Base-by-base conservation (phyloP, 805 yeast genomes). In the Vanderwaltozyma tropicalis region DNA sequence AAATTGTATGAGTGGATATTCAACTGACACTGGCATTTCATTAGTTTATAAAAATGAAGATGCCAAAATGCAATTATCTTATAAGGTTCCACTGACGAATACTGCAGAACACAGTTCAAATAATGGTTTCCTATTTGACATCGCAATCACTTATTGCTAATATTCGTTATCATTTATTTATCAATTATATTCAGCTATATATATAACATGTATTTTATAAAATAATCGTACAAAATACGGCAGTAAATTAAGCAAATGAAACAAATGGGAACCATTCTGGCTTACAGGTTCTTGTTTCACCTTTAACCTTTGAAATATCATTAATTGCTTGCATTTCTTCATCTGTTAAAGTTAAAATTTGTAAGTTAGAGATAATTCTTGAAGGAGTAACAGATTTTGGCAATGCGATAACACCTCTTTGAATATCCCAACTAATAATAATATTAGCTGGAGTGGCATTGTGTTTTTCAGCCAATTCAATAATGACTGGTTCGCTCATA, bases 401-500 rank as follows among this genome's bases (percentile, higher is more conserved):
- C 38, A 72, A 55, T 14, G 73, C 74, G 27, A 74, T 71, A 22
- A 71, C 62, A 22, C 71, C 76, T 59, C 81, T 72, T 48, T 66
- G 60, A 17, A 72, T 57, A 24, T 72, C 76, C 85, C 83, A 78
- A 16, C 78, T 70, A 40, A 77, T 61, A 29, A 73, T 57, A 15
- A 76, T 50, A 39, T 70, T 69, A 10, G 78, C 80, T 6, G 78
- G 68, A 10, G 57, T 54, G 11, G 56, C 60, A 25, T 44, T 44
- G 24, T 50, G 38, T 42, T 66, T 68, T 31, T 67, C 53, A 10
- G 80, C 75, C 27, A 77, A 49, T 5, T 59, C 59, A 3, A 50
- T 41, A 15, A 78, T 50, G 5, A 61, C 54, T 19, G 61, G 66
- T 46, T 76, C 69, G 20, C 59, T 53, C 41, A 74, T 57, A 13